Base-by-base conservation (phyloP, 2,329 filamentous ascomycete genomes). In the Botryotinia convoluta region DNA sequence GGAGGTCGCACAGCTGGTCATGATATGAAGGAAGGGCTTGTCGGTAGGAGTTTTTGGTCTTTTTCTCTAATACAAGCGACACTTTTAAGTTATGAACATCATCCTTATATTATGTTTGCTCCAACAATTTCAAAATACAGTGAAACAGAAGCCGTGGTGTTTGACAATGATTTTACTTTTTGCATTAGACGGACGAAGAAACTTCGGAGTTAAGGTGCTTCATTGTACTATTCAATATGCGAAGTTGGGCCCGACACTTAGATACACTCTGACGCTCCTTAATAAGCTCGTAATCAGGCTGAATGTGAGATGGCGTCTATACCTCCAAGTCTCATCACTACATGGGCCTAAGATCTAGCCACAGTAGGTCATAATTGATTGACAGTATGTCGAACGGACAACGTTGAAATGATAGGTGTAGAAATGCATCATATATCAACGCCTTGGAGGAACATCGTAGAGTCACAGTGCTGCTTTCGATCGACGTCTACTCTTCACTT, bases 11-110 rank as follows among this genome's bases (percentile, higher is more conserved):
- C n/a, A 57, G 65, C 35, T 37, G 35, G 48, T 32, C 39, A 57
- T 69, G 9, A 57, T 57, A 42, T 69, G 37, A 42, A 57, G 35
- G n/a, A 57, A 35, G n/a, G n/a, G 9, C 37, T 57, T 20, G 44
- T 69, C 18, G 48, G 51, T 57, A 69, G 45, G 64, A 51, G 16
- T 48, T 57, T n/a, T 44, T 42, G 12, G 39, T 64, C 39, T 51
- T 69, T 42, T 69, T n/a, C 35, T 69, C 48, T 69, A 69, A 57
- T 69, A 32, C 26, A 44, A 57, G 65, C 65, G 37, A 57, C 18
- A 26, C 18, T 8, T 59, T 42, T 42, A 57, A 32, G 35, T 22
- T 57, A 42, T 57, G n/a, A 26, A n/a, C 20, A n/a, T 16, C 10
- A n/a, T 42, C 8, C n/a, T 44, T 26, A n/a, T 16, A 57, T 48